Evolutionary conservation across 495 filamentous ascomycete species (phyloP), one percentile per base, ranked within the genome.

Genomic region (Xylaria grammica): DNA sequence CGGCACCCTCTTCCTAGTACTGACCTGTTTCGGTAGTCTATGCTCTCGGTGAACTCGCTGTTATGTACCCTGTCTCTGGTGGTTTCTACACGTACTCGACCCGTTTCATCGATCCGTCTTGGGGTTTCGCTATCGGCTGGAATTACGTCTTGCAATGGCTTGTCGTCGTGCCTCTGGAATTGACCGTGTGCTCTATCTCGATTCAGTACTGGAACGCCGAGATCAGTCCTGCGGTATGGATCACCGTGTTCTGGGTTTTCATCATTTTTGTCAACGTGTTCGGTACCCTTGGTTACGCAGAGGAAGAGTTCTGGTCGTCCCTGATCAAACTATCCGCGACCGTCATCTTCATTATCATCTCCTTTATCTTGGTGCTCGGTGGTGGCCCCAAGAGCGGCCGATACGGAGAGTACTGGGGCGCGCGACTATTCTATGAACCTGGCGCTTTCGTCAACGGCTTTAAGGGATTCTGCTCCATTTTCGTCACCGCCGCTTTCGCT

Each of bases 111-210:
- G 88, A 91, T 66, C 87, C 89, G 11, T 88, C 88, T 60, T 86
- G 92, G 83, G 92, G 92, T 52, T 96, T 96, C 73, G 90, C 92
- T 65, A 93, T 96, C 82, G 92, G 92, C 58, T 92, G 89, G 87
- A 87, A 91, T 72, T 92, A 92, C 70, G 85, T 87, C 59, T 78
- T 90, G 52, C 80, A 84, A 69, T 92, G 90, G 89, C 73, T 79
- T 45, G 75, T 84, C 46, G 82, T 86, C 42, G 73, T 87, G 30
- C 83, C 84, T 40, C 77, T 86, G 20, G 85, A 87, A 68, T 68
- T 86, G 1, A 84, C 82, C 0, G 84, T 84, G 1, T 84, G 82
- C 27, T 69, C 79, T 58, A 77, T 86, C 26, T 83, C 86, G 30
- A 80, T 90, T 22, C 53, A 72, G 0, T 91, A 87, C 68, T 90